Evolutionary conservation across 306 rosid species (phyloP).

Genomic region (Phaseolus lunatus): DNA sequence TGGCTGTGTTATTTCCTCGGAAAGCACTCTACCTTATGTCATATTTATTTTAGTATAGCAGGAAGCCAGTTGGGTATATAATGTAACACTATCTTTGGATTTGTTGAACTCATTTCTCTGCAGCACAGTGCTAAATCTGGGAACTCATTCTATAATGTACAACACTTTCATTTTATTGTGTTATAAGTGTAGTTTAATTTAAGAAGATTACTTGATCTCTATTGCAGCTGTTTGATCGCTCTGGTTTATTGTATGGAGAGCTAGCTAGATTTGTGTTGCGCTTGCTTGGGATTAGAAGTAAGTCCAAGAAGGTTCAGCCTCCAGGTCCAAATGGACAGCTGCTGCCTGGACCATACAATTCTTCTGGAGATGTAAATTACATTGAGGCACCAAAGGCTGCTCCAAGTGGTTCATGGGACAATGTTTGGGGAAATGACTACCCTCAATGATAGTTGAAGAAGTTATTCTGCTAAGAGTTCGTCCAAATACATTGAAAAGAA

Average conservation of each 20-base stretch:
- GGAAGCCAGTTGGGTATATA: neutral
- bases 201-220: slow-evolving; percentile 30
- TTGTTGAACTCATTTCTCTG: neutral
- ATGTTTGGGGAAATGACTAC: slow-evolving; percentile 76
- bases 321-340: slow-evolving; percentile 72
- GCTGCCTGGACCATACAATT: slow-evolving; percentile 55
- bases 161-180: slow-evolving; percentile 11
- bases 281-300: slow-evolving; percentile 74
- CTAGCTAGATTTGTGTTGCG: slow-evolving; percentile 90
- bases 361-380: slow-evolving; percentile 54
- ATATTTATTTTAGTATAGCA: slow-evolving; percentile 3
- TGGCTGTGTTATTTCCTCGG: neutral
- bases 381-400: slow-evolving; percentile 77
- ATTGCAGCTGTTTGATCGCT: slow-evolving; percentile 87
- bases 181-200: slow-evolving; percentile 21
- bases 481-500: slow-evolving; percentile 43
- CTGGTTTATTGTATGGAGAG: slow-evolving; percentile 88
- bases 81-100: neutral
- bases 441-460: slow-evolving; percentile 53
- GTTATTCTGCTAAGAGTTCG: slow-evolving; percentile 4
- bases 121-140: neutral
- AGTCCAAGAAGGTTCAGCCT: slow-evolving; percentile 56
- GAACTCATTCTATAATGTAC: neutral
- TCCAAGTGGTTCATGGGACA: slow-evolving; percentile 86
- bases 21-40: neutral